A percentile compares a stretch with the other conserved stretches of the same genome.
Conservation (phyloP, 257 asterid species). For the Ballota nigra region DNA sequence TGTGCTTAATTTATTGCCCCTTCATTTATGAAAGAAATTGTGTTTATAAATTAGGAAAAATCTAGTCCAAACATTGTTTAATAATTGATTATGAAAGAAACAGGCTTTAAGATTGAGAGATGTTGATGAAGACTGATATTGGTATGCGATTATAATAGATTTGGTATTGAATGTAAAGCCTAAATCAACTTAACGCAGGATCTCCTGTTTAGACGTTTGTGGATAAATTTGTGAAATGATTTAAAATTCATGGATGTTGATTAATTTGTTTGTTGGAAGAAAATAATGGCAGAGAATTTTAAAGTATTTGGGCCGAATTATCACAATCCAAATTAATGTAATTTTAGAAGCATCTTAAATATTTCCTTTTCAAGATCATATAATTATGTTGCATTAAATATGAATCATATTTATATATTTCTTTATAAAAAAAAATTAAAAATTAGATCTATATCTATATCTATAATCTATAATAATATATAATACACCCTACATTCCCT, state of each 20-base stretch:
- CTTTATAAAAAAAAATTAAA: too few relatives aligned
- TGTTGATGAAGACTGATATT: neutral
- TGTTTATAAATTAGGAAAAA: neutral
- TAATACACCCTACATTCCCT: too few relatives aligned
- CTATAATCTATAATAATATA: too few relatives aligned
- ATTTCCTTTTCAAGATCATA: too few relatives aligned
- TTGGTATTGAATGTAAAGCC: neutral
- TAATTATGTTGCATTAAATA: too few relatives aligned
- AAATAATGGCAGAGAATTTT: neutral
- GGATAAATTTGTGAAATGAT: neutral
- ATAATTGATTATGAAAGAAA: neutral
- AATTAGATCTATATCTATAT: too few relatives aligned
- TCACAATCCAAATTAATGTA: neutral
- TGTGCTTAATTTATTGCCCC: conserved; percentile 7
- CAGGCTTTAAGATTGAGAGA: neutral
- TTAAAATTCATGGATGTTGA: neutral
- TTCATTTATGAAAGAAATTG: neutral
- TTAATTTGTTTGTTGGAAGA: neutral
- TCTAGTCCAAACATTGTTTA: neutral
- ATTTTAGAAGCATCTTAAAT: too few relatives aligned
- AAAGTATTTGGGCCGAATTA: too few relatives aligned
- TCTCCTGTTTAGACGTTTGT: neutral
- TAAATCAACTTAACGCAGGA: neutral
- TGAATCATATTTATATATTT: too few relatives aligned
- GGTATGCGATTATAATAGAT: neutral